Base-by-base conservation (phyloP, 2,329 filamentous ascomycete species). In the Exutisphaerella laricina region DNA sequence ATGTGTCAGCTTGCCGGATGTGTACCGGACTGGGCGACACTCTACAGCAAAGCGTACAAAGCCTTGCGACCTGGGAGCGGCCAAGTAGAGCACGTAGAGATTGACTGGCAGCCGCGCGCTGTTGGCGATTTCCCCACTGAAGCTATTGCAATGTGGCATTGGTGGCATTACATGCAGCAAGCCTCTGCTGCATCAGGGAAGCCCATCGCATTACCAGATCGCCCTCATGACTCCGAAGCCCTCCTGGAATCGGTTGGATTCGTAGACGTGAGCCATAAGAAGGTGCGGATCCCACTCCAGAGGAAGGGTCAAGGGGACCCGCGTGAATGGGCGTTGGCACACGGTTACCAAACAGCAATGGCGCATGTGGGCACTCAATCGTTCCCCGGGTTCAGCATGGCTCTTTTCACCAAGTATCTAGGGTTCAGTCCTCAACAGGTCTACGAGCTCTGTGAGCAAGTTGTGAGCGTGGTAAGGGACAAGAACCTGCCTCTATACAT, bases 61-160 rank as follows among this genome's bases (percentile, higher is more conserved):
- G 85, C 94, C 59, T 73, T 96, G 18, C 80, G 80, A 55, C 87
- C 88, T 1, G 82, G 82, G 1, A 74, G 70, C 29, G 90, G 89
- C 41, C 77, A 75, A 60, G 74, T 96, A 42, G 89, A 97, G 65
- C 88, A 94, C 54, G 78, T 94, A 35, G 90, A 97, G 62, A 84
- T 97, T 41, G 88, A 97, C 64, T 85, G 85, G 65, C 71, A 77
- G 35, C 87, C 88, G 13, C 79, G 79, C 39, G 79, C 85, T 55
- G 78, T 78, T 1, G 66, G 85, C 7, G 22, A 46, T 10, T 72
- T 55, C 14, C 46, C 77, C 8, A 52, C 66, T 3, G 67, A 78
- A 26, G 79, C 82, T 5, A 69, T 73, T 20, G 68, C 90, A 12
- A 65, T 58, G 29, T 43, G 70, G 32, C 68, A 78, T 54, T 95